A percentile compares a stretch with the other conserved stretches of the same genome.
These are phyloP conservation scores for Boletus holoroseus DNA, from an alignment of 1,284 basidiomycete genomes.

Conservation along the genomic window DNA sequence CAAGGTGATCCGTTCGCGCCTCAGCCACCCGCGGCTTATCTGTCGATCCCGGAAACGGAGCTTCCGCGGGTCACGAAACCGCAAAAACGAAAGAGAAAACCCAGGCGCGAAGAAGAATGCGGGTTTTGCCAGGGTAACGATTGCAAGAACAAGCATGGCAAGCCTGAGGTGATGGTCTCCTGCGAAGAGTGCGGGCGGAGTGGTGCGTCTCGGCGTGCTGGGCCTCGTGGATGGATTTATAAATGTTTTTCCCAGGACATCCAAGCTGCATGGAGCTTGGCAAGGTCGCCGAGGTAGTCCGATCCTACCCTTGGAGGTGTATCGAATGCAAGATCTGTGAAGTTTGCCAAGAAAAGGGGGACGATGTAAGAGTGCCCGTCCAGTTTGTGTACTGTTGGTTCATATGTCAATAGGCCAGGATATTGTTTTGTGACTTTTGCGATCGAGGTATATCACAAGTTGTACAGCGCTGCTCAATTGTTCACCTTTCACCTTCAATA, in stretches of 20 bases:
- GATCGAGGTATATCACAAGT: constrained; percentile 64
- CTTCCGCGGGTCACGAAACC: constrained; percentile 37
- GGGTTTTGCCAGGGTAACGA: constrained; percentile 64
- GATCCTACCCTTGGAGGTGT: constrained; percentile 83
- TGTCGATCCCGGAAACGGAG: constrained; percentile 39
- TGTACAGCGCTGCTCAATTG: neutral
- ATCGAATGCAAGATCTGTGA: constrained; percentile 94
- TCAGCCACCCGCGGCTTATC: constrained; percentile 47
- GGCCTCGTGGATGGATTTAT: constrained; percentile 27
- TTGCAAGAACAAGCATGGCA: constrained; percentile 48
- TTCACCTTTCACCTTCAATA: constrained; percentile 27
- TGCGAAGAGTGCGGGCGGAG: constrained; percentile 66
- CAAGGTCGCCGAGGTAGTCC: constrained; percentile 49
- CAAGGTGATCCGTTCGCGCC: constrained; percentile 78
- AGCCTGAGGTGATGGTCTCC: constrained; percentile 60
- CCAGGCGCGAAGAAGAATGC: constrained; percentile 54
- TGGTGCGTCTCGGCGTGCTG: constrained; percentile 35
- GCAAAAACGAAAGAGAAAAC: constrained; percentile 50
- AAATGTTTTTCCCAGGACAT: constrained; percentile 50
- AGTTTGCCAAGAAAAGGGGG: constrained; percentile 78
- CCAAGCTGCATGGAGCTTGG: constrained; percentile 67
- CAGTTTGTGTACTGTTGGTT: constrained; percentile 11
- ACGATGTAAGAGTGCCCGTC: constrained; percentile 66
- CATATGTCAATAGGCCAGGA: constrained; percentile 52
- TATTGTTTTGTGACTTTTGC: constrained; percentile 92